Evolutionary conservation across 2,329 filamentous ascomycete genomes (phyloP), one percentile per base, ranked within the genome.

Genomic region (Aspergillus nomiae): DNA sequence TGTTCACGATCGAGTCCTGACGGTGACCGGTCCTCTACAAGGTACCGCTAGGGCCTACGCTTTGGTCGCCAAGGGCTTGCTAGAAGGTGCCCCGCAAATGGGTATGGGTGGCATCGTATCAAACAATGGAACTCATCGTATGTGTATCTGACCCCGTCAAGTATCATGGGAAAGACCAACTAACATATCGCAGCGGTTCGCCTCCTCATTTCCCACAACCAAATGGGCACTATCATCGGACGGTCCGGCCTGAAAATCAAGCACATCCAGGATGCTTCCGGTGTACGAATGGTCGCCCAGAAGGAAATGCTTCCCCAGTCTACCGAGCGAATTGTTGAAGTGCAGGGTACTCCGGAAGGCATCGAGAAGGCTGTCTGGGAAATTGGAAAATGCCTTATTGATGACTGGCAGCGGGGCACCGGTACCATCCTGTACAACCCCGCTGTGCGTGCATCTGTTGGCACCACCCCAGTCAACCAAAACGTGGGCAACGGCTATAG

Each of bases 221-320:
- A 99, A 82, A 99, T 99, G 95, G 95, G 95, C 66, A 99, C 95
- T 73, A 97, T 99, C 82, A 99, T 99, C 76, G 95, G 95, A 73
- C 89, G 93, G 69, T 92, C 96, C 78, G 95, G 95, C 63, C 86
- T 97, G 70, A 99, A 98, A 85, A 99, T 99, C 85, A 99, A 99
- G 86, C 92, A 97, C 78, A 99, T 99, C 71, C 95, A 99, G 79
- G 95, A 99, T 78, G 90, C 89, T 34, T 98, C 95, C 6, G 94
- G 94, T 68, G 95, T 98, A 63, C 94, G 95, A 76, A 99, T 99
- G 95, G 94, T 99, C 56, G 95, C 95, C 46, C 95, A 99, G 81
- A 99, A 99, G 83, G 95, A 99, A 75, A 99, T 99, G 95, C 89
- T 99, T 9, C 95, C 95, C 41, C 95, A 99, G 80, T 99, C 95